Base-by-base conservation (phyloP, 148 eudicot species). In the Camellia sinensis region DNA sequence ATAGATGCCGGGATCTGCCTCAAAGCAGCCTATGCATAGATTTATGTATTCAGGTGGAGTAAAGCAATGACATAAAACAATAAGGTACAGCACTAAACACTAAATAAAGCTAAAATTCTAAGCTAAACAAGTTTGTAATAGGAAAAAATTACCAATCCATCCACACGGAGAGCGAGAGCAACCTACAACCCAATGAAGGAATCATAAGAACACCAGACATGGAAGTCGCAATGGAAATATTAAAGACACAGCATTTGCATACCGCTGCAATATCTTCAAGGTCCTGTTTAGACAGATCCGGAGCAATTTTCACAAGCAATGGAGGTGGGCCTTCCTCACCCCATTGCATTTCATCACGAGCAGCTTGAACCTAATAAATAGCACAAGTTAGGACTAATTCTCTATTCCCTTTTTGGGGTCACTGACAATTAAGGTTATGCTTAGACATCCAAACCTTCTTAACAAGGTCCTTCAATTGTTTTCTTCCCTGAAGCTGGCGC, bases 291-390 rank as follows among this genome's bases (percentile, higher is more conserved):
- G 99, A 96, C 91, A 96, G 86, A 79, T 96, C 99, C 1, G 99
- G 99, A 76, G 98, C 99, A 86, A 96, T 96, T 90, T 96, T 96
- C 68, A 96, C 98, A 44, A 96, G 92, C 83, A 96, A 82, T 17
- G 99, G 99, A 69, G 99, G 99, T 63, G 99, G 98, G 11, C 99
- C 99, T 80, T 96, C 98, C 78, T 94, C 99, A 44, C 92, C 99
- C 99, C 99, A 96, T 85, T 94, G 99, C 99, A 96, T 96, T 90
- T 96, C 99, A 90, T 96, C 97, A 83, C 97, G 95, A 64, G 99
- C 99, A 72, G 98, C 98, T 91, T 96, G 98, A 82, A 96, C 95
- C 99, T 82, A 44, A 81, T 14, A 65, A 44, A 69, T 15, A 78
- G 56, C 11, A 76, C 41, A 69, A 75, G 22, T 78, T 13, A 62